Evolutionary conservation across 1,139 yeast species (phyloP).

Genomic region (Pichia sp.): DNA sequence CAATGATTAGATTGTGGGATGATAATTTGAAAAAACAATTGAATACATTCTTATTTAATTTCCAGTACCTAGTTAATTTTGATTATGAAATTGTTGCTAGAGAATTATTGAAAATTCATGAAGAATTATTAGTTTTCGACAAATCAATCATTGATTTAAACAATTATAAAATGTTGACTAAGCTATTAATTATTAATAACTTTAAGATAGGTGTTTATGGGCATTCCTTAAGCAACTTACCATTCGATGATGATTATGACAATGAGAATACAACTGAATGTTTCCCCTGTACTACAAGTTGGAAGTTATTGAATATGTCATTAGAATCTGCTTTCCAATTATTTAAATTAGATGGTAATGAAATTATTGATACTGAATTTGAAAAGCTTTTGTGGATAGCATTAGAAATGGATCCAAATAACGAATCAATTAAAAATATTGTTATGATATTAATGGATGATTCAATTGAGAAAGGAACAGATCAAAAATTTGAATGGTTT

Average conservation of each 20-base stretch:
- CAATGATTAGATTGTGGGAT: conserved; percentile 25
- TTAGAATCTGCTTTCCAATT: conserved; percentile 36
- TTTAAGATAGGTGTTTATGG: conserved; percentile 27
- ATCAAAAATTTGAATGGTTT: conserved; percentile 31
- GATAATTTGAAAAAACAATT: conserved; percentile 16
- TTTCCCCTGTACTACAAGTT: conserved; percentile 34
- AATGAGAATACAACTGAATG: conserved; percentile 30
- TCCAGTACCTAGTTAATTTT: conserved; percentile 19
- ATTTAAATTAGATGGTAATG: conserved; percentile 29
- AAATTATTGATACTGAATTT: conserved; percentile 28
- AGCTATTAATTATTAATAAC: conserved; percentile 26
- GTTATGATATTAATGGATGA: conserved; percentile 29
- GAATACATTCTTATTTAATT: conserved; percentile 21
- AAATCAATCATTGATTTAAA: conserved; percentile 21
- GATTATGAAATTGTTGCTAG: conserved; percentile 27
- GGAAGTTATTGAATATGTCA: conserved; percentile 28
- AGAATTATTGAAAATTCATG: conserved; percentile 32
- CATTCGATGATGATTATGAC: conserved; percentile 24
- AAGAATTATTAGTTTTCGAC: conserved; percentile 32
- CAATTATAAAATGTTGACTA: conserved; percentile 22
- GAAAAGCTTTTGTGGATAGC: conserved; percentile 40
- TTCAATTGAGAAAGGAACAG: conserved; percentile 21
- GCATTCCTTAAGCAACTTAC: conserved; percentile 21
- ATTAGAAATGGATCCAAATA: conserved; percentile 34
- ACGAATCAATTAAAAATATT: conserved; percentile 24